Evolutionary conservation across 2,329 filamentous ascomycete genomes (phyloP).

Genomic region (Aspergillus sojae): DNA sequence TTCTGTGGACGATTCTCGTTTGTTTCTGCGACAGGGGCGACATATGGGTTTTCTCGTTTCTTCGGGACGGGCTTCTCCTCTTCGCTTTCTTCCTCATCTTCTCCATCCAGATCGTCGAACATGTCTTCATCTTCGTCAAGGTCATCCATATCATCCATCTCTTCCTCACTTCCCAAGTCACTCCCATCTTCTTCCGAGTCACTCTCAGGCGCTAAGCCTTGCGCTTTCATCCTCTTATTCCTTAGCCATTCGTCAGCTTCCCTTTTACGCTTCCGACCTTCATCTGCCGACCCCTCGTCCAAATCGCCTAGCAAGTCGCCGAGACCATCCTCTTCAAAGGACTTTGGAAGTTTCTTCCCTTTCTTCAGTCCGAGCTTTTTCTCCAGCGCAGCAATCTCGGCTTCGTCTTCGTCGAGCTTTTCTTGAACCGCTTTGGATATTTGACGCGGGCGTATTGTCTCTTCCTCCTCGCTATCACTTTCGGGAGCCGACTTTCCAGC

Average conservation of each 20-base stretch:
- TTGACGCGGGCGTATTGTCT: conserved; percentile 14
- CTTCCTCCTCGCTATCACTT: conserved; percentile 32
- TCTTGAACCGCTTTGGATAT: conserved; percentile 55
- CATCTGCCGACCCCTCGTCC: conserved; percentile 56
- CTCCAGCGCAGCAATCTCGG: conserved; percentile 84
- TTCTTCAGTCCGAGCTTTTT: conserved; percentile 82
- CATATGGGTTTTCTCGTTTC: conserved; percentile 81
- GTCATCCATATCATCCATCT: conserved; percentile 28
- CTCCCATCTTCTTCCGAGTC: conserved; percentile 29
- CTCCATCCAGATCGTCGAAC: conserved; percentile 29
- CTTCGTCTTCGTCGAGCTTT: conserved; percentile 77
- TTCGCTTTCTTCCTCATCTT: conserved; percentile 37
- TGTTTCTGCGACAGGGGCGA: conserved; percentile 64
- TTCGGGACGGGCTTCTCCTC: conserved; percentile 45
- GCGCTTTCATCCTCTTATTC: conserved; percentile 59
- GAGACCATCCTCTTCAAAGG: conserved; percentile 80
- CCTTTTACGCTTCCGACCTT: conserved; percentile 58
- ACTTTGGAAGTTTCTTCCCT: conserved; percentile 71
- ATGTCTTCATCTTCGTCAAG: conserved; percentile 35
- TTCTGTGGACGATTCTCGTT: conserved; percentile 57
- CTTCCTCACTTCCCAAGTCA: conserved; percentile 23
- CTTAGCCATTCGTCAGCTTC: conserved; percentile 66
- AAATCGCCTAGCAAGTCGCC: conserved; percentile 75
- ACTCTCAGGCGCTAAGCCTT: conserved; percentile 28
- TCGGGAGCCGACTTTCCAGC: conserved; percentile 33